Evolutionary conservation across 495 filamentous ascomycete species (phyloP).

Genomic region (Trichoderma virens): DNA sequence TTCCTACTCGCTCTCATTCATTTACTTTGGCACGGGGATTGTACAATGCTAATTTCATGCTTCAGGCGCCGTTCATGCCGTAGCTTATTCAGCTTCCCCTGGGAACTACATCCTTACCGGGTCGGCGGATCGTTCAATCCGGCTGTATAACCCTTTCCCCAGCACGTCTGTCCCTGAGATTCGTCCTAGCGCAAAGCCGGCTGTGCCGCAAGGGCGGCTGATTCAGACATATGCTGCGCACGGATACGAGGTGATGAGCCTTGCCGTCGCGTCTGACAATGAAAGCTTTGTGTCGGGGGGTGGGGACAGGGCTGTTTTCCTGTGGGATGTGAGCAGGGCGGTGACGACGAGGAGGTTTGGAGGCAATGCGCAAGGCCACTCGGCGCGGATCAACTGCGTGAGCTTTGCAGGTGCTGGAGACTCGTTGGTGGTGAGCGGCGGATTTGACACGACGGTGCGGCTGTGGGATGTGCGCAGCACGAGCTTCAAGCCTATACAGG

Average conservation of each 20-base stretch:
- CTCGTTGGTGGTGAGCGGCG: conserved; percentile 63
- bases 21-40: background rate
- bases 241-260: conserved; percentile 79
- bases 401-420: conserved; percentile 67
- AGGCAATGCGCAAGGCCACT: conserved; percentile 51
- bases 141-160: conserved; percentile 64
- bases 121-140: conserved; percentile 73
- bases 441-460: conserved; percentile 73
- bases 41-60: background rate
- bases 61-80: conserved; percentile 62
- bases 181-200: conserved; percentile 9
- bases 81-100: conserved; percentile 60
- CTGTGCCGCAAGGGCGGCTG: conserved; percentile 37
- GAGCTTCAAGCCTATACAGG: conserved; percentile 63
- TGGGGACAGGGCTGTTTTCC: conserved; percentile 81
- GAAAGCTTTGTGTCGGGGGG: conserved; percentile 71
- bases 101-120: conserved; percentile 79
- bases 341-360: conserved; percentile 65
- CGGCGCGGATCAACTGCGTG: conserved; percentile 65
- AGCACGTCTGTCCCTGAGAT: conserved; percentile 26
- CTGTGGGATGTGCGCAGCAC: conserved; percentile 73
- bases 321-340: conserved; percentile 86
- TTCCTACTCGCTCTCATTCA: background rate
- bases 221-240: conserved; percentile 86
- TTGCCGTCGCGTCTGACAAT: conserved; percentile 71